Evolutionary conservation across 345 rosid species (phyloP).

Genomic region (Litchi chinensis): DNA sequence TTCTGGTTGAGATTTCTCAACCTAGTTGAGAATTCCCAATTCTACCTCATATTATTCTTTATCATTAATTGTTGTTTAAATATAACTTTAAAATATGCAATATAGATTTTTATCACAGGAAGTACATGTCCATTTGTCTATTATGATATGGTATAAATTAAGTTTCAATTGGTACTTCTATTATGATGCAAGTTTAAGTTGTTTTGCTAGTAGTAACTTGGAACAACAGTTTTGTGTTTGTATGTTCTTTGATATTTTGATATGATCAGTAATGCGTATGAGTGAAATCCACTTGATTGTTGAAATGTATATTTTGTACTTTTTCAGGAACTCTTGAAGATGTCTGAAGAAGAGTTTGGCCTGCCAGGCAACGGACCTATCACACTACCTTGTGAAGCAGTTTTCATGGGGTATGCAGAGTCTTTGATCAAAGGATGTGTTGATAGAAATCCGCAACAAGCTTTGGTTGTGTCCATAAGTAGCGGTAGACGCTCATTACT

Average conservation of each 20-base stretch:
- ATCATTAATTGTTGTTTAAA: no score
- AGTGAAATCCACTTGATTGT: neutral
- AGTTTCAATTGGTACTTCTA: no score
- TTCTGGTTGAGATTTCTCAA: no score
- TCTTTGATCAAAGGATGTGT: conserved; percentile 13
- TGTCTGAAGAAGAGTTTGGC: conserved; percentile 45
- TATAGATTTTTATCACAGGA: no score
- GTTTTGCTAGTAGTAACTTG: neutral
- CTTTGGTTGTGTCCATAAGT: conserved; percentile 21
- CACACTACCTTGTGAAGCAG: conserved; percentile 32
- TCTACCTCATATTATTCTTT: no score
- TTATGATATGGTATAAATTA: no score
- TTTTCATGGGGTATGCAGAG: conserved; percentile 29
- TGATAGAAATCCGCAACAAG: conserved; percentile 21
- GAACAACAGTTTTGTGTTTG: neutral
- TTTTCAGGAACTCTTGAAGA: conserved; percentile 36
- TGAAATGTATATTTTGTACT: neutral
- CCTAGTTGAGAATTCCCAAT: no score
- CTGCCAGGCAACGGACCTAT: conserved; percentile 33
- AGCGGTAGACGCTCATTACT: conserved; percentile 20
- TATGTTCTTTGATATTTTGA: neutral
- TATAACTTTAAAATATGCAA: no score
- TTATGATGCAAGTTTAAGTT: neutral
- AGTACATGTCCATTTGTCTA: no score
- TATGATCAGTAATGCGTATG: no score